phyloP scores from a whole-genome alignment of 2,329 filamentous ascomycete species.

The Tricladium varicosporioides region DNA sequence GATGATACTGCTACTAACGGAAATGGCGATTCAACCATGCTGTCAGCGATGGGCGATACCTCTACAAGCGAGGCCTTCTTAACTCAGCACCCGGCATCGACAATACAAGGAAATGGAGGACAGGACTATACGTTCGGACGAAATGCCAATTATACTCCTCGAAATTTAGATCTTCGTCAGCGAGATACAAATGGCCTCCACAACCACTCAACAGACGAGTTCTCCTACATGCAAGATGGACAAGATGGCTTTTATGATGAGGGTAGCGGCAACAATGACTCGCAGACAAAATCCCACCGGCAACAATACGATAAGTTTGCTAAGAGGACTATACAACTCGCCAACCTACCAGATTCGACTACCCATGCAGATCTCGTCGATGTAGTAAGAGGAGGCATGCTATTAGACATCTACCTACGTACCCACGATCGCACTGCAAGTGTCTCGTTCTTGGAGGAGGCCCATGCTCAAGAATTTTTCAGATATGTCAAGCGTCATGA shows the following conservation, averaged over 20 bases:
- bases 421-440: slow-evolving; percentile 56
- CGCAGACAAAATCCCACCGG: slow-evolving; percentile 17
- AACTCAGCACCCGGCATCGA: slow-evolving; percentile 15
- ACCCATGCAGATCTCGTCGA: slow-evolving; percentile 65
- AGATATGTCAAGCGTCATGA: slow-evolving; percentile 62
- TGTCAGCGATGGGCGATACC: slow-evolving; percentile 15
- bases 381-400: slow-evolving; percentile 65
- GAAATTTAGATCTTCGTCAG: slow-evolving; percentile 15
- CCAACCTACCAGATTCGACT: slow-evolving; percentile 58
- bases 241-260: slow-evolving; percentile 23
- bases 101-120: slow-evolving; percentile 14
- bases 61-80: slow-evolving; percentile 17
- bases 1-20: slow-evolving; percentile 20
- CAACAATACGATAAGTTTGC: slow-evolving; percentile 29
- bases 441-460: slow-evolving; percentile 67
- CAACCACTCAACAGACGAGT: slow-evolving; percentile 21
- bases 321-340: slow-evolving; percentile 60
- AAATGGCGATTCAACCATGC: slow-evolving; percentile 14
- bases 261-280: slow-evolving; percentile 24
- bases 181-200: slow-evolving; percentile 20
- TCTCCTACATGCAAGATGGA: slow-evolving; percentile 18
- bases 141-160: slow-evolving; percentile 25
- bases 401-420: slow-evolving; percentile 68
- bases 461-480: slow-evolving; percentile 63
- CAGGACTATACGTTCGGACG: slow-evolving; percentile 28